Base-by-base conservation (phyloP, 768 basidiomycete species). In the Panellus pusillus region DNA sequence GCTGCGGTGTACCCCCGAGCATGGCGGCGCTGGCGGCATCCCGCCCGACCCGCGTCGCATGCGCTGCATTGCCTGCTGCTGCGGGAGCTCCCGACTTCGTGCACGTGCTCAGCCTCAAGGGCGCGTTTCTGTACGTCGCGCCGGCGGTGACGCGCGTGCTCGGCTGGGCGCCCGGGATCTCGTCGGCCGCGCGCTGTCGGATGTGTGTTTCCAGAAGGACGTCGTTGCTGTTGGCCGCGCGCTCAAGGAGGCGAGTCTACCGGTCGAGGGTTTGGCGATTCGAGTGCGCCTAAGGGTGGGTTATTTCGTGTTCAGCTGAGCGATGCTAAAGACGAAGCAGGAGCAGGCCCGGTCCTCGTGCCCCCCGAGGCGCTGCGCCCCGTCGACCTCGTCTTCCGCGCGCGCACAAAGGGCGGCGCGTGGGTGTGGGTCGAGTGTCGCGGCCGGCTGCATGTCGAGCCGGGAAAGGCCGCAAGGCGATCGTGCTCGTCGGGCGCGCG, bases 401-500 rank as follows among this genome's bases (percentile, higher is more conserved):
- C 91, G 8, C 77, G 79, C 28, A 81, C 87, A 7, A 92, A 52
- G 39, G 4, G 8, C 28, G 58, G 58, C 46, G 27, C 43, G 38
- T 60, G 59, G 59, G 79, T 93, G 17, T 99, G 96, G 96, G 76
- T 98, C 14, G 93, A 97, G 67, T 88, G 86, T 45, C 77, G 87
- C n/a, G 96, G 96, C 1, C 77, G 91, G 28, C 77, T 98, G 37
- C 89, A 95, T 63, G 81, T 91, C 51, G 96, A 99, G 72, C 87
- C 0, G 93, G 93, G 1, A 98, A 98, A 65, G 93, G 93, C 1
- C 76, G 93, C 35, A 97, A 98, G 71, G 92, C 93, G 2, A 93
- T 99, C 64, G 83, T 99, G 32, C 77, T 99, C n/a, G 83, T 82
- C 51, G 95, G 89, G 0, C 78, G 96, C 9, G 81, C 86, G 28